Evolutionary conservation across 768 basidiomycete genomes (phyloP).

Genomic region (Phlegmacium glaucopus): DNA sequence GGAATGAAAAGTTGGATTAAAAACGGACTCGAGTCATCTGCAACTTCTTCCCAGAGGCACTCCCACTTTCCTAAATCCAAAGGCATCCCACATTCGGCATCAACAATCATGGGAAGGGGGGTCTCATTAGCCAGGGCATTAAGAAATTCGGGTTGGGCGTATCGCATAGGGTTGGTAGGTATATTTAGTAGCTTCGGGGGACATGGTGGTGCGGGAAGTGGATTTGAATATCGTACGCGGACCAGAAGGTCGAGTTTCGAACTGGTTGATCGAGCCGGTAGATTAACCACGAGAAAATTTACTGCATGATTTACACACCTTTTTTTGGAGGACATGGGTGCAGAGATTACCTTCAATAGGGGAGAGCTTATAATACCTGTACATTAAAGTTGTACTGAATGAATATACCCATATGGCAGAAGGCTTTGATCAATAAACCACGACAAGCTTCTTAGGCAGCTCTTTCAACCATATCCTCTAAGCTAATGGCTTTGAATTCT

Average conservation of each 20-base stretch:
- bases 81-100: slow-evolving; percentile 96
- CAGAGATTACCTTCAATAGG: no score
- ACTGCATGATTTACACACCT: slow-evolving; percentile 11
- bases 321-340: slow-evolving; percentile 23
- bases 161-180: slow-evolving; percentile 85
- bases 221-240: slow-evolving; percentile 91
- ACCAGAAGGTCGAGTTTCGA: slow-evolving; percentile 88
- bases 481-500: slow-evolving; percentile 69
- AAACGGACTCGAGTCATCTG: slow-evolving; percentile 57
- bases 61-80: slow-evolving; percentile 83
- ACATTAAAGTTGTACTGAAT: no score
- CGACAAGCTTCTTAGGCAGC: slow-evolving; percentile 28
- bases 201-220: slow-evolving; percentile 93
- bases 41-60: slow-evolving; percentile 80
- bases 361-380: no score
- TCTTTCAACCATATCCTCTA: slow-evolving; percentile 86
- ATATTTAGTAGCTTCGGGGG: slow-evolving; percentile 94
- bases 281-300: no score
- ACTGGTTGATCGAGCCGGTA: slow-evolving; percentile 7
- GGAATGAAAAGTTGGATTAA: background rate
- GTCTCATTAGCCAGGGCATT: slow-evolving; percentile 76
- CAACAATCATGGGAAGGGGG: slow-evolving; percentile 92
- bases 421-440: slow-evolving; percentile 9
- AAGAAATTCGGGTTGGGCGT: slow-evolving; percentile 83
- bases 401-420: background rate